A percentile compares a stretch with the other conserved stretches of the same genome.
Conservation (phyloP, 495 filamentous ascomycete species). For the Aspergillus ostianus region DNA sequence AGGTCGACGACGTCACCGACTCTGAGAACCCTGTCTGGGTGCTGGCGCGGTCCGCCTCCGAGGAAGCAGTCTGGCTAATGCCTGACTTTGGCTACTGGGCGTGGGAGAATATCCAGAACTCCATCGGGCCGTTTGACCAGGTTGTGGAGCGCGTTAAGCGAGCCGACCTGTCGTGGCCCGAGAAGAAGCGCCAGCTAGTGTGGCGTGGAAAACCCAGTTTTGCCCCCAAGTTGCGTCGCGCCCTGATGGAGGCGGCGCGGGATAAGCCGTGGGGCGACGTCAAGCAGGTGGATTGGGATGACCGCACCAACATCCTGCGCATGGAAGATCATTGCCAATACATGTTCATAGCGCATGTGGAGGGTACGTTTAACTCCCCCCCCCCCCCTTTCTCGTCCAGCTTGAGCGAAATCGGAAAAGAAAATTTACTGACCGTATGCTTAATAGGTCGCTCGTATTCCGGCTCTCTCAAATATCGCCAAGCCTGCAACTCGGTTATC, state of each 20-base stretch:
- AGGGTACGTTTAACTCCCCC: conserved; percentile 37
- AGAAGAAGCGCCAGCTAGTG: conserved; percentile 54
- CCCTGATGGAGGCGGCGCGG: conserved; percentile 47
- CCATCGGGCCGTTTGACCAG: conserved; percentile 56
- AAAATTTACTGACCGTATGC: background rate
- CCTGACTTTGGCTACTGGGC: conserved; percentile 80
- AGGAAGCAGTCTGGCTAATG: conserved; percentile 61
- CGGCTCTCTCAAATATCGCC: conserved; percentile 57
- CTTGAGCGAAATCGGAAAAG: background rate
- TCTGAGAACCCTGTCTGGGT: conserved; percentile 53
- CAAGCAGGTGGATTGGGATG: conserved; percentile 47
- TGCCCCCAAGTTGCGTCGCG: conserved; percentile 45
- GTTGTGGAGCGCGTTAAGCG: conserved; percentile 49
- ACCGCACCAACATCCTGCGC: conserved; percentile 37
- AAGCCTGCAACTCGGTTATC: conserved; percentile 59
- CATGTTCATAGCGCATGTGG: conserved; percentile 57
- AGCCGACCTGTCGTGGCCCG: conserved; percentile 45
- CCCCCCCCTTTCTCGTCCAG: background rate
- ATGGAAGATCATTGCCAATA: conserved; percentile 60
- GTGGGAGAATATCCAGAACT: conserved; percentile 60
- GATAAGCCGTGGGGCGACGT: conserved; percentile 57
- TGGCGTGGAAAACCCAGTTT: conserved; percentile 63
- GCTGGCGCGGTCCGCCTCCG: conserved; percentile 40
- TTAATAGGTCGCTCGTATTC: conserved; percentile 50
- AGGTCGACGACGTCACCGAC: conserved; percentile 40